phyloP scores from a whole-genome alignment of 148 eudicot species.

The Rhododendron mucronatum region DNA sequence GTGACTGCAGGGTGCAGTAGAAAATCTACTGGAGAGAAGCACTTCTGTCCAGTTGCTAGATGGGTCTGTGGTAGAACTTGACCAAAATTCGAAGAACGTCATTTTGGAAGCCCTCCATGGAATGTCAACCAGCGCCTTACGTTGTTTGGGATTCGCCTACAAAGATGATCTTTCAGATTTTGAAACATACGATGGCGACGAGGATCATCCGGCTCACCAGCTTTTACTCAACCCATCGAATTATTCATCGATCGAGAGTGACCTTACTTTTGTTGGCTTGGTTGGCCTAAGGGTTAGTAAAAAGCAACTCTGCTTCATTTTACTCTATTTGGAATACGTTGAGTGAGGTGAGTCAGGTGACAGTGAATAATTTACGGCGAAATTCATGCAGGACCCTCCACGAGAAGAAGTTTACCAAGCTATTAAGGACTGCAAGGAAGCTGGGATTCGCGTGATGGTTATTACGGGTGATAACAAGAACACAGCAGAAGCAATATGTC shows the following conservation, averaged over 20 bases:
- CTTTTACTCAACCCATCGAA: conserved; percentile 25
- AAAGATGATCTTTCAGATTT: conserved; percentile 24
- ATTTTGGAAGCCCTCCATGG: conserved; percentile 12
- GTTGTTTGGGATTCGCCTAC: conserved; percentile 30
- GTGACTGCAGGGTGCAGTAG: conserved; percentile 25
- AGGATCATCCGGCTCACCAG: conserved; percentile 28
- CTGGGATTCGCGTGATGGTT: conserved; percentile 53
- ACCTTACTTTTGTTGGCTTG: conserved; percentile 28
- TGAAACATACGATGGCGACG: conserved; percentile 24
- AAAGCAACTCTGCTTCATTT: neutral
- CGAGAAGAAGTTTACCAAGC: conserved; percentile 48
- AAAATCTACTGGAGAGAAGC: conserved; percentile 27
- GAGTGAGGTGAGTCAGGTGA: neutral
- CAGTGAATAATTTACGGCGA: neutral
- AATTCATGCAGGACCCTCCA: conserved; percentile 40
- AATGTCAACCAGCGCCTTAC: conserved; percentile 26
- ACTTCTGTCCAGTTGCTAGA: conserved; percentile 23
- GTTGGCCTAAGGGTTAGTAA: conserved; percentile 26
- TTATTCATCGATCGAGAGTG: conserved; percentile 24
- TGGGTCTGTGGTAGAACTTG: conserved; percentile 26
- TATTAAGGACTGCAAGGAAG: conserved; percentile 49
- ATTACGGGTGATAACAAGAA: conserved; percentile 50
- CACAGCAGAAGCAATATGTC: conserved; percentile 58
- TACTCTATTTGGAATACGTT: neutral
- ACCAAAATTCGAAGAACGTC: conserved; percentile 9